Percentiles rank a stretch among this genome's conserved stretches.
Conservation (phyloP, 2,329 filamentous ascomycete genomes). For the Beauveria varroae region DNA sequence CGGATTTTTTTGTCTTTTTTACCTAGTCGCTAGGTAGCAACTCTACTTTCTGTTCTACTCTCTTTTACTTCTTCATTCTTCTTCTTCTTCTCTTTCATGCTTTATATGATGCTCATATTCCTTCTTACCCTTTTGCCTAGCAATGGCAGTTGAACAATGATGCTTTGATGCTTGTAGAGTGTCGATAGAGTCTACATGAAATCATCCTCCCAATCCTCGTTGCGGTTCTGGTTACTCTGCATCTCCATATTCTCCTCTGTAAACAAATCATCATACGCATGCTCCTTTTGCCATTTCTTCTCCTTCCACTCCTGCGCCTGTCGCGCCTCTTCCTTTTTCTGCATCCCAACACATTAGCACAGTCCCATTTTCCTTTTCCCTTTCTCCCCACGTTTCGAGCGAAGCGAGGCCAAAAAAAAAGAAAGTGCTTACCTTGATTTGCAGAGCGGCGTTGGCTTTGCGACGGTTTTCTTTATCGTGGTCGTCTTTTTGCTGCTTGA, state of each 20-base stretch:
- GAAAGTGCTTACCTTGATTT: constrained; percentile 45
- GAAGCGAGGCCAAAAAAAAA: background rate
- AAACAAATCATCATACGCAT: constrained; percentile 92
- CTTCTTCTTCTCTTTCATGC: too few species aligned
- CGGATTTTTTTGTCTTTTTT: too few species aligned
- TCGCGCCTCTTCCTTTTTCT: constrained; percentile 71
- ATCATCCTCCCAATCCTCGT: constrained; percentile 74
- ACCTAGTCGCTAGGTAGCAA: too few species aligned
- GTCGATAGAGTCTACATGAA: constrained; percentile 66
- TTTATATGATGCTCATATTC: too few species aligned
- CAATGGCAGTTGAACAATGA: too few species aligned
- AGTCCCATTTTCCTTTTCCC: background rate
- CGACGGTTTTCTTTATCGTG: constrained; percentile 63
- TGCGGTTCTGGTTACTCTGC: constrained; percentile 79
- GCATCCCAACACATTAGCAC: background rate
- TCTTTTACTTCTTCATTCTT: too few species aligned
- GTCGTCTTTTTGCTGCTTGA: constrained; percentile 75
- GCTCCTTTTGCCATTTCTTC: constrained; percentile 92
- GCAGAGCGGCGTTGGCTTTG: constrained; percentile 56
- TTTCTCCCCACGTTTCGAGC: background rate
- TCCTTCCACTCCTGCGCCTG: constrained; percentile 75
- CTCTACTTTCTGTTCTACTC: too few species aligned
- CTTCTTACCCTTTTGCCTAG: too few species aligned
- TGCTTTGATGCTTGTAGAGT: background rate
- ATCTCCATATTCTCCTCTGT: constrained; percentile 69